These are phyloP conservation scores for Nakazawaea pomicola DNA, from an alignment of 805 yeast species.

Conservation along the genomic window DNA sequence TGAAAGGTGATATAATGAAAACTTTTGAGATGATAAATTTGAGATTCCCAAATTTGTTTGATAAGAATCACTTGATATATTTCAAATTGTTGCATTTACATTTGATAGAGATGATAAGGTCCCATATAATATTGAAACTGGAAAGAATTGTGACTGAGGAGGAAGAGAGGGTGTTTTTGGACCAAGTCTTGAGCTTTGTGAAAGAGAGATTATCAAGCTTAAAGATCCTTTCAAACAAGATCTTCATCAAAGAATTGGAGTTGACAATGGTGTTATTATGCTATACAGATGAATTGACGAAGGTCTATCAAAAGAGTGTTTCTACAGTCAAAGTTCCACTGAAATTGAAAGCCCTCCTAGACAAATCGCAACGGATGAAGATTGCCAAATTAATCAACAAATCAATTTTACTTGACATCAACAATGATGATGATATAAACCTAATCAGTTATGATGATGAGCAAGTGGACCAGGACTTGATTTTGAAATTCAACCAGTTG, in stretches of 20 bases:
- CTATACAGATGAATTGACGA: constrained; percentile 30
- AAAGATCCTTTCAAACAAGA: constrained; percentile 34
- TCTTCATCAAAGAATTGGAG: constrained; percentile 69
- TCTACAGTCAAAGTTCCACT: constrained; percentile 40
- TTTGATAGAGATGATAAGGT: constrained; percentile 74
- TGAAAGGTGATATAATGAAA: constrained; percentile 53
- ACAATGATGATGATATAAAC: constrained; percentile 19
- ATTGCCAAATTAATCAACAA: constrained; percentile 70
- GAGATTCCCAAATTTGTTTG: constrained; percentile 60
- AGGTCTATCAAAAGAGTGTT: constrained; percentile 2
- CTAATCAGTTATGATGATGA: constrained; percentile 15
- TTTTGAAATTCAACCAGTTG: constrained; percentile 16
- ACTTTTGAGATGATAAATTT: constrained; percentile 56
- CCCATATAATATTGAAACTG: constrained; percentile 30
- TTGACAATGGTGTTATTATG: constrained; percentile 77
- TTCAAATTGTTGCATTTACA: constrained; percentile 69
- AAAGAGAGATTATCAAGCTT: constrained; percentile 39
- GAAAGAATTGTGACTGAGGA: constrained; percentile 17
- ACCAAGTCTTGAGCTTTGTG: constrained; percentile 52
- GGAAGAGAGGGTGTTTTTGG: constrained; percentile 44
- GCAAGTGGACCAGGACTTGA: constrained; percentile 6
- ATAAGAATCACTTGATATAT: constrained; percentile 57
- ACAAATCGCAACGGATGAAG: constrained; percentile 53
- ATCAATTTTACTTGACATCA: constrained; percentile 43
- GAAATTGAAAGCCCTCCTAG: constrained; percentile 50